Evolutionary conservation across 2,329 filamentous ascomycete species (phyloP), one percentile per base, ranked within the genome.

Genomic region (Magnaporthiopsis incrustans): DNA sequence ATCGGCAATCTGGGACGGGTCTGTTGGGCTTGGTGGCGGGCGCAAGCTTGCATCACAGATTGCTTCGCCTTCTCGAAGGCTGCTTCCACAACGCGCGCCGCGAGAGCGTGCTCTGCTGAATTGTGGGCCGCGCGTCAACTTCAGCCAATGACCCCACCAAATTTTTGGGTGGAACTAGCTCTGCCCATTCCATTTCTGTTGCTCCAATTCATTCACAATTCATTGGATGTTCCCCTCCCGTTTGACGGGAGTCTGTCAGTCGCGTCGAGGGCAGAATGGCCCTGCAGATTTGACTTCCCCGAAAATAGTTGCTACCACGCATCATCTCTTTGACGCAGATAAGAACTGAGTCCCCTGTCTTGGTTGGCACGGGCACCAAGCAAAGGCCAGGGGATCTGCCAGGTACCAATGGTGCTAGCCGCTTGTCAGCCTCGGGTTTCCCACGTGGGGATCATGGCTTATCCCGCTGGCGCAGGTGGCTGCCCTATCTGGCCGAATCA

Each of bases 381-480:
- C 44, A 53, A 53, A n/a, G 22, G 6, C 22, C 44, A n/a, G 38
- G 22, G 38, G 22, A 44, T 32, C 38, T 50, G 18, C 38, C 38
- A 50, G 14, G n/a, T 25, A n/a, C 7, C 60, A 7, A 57, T 25
- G 14, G 14, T 26, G 26, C 18, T 33, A 8, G 15, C 18, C 35
- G 11, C 44, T 25, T 12, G 26, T 56, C 44, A 53, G 22, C 44
- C 44, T 53, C 22, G 44, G 38, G n/a, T 53, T 53, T 53, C 44
- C 57, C 62, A 64, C 62, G 62, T 64, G 62, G 62, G 62, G 62
- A 64, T 35, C 15, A 33, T 60, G 62, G 26, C 57, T 64, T 60
- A 56, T 64, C 57, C 60, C 12, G 30, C 58, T 60, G 57, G 57
- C 58, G 32, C 25, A 57, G 25, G n/a, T 18, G 57, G 57, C 57